These are phyloP conservation scores for Fusarium hostae DNA, from an alignment of 2,329 filamentous ascomycete species.

Conservation along the genomic window DNA sequence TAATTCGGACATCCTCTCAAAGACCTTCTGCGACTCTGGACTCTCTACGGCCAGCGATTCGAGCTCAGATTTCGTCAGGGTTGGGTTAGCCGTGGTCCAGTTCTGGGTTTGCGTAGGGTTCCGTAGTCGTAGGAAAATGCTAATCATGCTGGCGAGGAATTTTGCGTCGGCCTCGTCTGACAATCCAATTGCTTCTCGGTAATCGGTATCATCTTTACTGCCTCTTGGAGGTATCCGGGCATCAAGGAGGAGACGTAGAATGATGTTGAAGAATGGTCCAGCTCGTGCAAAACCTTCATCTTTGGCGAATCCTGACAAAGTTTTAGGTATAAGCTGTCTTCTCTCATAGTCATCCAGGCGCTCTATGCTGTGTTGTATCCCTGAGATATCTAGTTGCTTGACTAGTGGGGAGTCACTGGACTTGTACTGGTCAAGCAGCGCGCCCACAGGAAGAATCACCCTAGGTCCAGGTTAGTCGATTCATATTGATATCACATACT, in stretches of 20 bases:
- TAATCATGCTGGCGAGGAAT: conserved; percentile 80
- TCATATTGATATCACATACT: neutral
- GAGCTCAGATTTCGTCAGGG: conserved; percentile 46
- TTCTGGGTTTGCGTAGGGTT: conserved; percentile 46
- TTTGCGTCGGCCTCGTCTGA: conserved; percentile 73
- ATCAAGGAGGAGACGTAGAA: conserved; percentile 79
- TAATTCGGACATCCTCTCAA: conserved; percentile 54
- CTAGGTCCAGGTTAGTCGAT: conserved; percentile 46
- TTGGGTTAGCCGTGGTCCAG: conserved; percentile 50
- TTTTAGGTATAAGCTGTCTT: conserved; percentile 74
- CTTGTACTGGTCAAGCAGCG: conserved; percentile 90
- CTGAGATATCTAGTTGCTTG: conserved; percentile 87
- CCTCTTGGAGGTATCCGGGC: conserved; percentile 79
- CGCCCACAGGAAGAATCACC: conserved; percentile 84
- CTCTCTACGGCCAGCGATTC: conserved; percentile 47
- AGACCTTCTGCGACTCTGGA: conserved; percentile 72
- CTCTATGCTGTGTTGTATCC: conserved; percentile 82
- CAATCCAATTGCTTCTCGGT: conserved; percentile 75
- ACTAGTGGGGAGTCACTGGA: conserved; percentile 77
- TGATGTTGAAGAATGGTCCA: conserved; percentile 81
- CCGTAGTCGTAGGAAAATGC: conserved; percentile 71
- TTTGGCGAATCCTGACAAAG: conserved; percentile 47
- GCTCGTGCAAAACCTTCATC: conserved; percentile 48
- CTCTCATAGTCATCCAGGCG: conserved; percentile 68
- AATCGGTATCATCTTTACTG: conserved; percentile 77